phyloP scores from a whole-genome alignment of 192 early-diverging fungal genomes.

The Coemansia sp. region DNA sequence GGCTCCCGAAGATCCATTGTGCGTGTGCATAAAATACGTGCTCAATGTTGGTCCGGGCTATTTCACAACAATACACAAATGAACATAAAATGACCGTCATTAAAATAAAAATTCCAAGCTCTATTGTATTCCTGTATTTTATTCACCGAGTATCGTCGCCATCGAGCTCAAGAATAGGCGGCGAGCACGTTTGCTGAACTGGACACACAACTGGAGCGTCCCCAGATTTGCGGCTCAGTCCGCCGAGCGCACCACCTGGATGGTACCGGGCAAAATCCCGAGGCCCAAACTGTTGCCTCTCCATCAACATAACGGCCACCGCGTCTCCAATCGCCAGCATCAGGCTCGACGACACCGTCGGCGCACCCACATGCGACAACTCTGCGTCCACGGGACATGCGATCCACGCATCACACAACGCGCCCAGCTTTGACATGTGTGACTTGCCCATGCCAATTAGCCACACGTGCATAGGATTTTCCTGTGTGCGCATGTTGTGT shows the following conservation, averaged over 20 bases:
- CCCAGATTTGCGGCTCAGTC: background rate
- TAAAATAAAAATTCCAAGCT: too few species aligned
- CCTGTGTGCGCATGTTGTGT: background rate
- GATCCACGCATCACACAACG: constrained; percentile 45
- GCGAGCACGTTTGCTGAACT: too few species aligned
- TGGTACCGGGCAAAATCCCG: constrained; percentile 42
- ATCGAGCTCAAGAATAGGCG: too few species aligned
- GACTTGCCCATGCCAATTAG: constrained; percentile 36
- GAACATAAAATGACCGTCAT: too few species aligned
- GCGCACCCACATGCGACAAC: constrained; percentile 32
- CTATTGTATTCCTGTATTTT: too few species aligned
- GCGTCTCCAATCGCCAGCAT: constrained; percentile 47
- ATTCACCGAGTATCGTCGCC: too few species aligned
- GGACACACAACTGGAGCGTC: background rate
- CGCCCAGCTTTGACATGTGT: constrained; percentile 18
- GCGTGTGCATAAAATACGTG: too few species aligned
- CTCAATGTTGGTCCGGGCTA: too few species aligned
- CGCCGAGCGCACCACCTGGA: constrained; percentile 37
- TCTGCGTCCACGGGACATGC: constrained; percentile 22
- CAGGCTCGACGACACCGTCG: constrained; percentile 29
- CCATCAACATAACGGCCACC: constrained; percentile 34
- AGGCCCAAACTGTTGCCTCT: constrained; percentile 21
- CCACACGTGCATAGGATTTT: background rate
- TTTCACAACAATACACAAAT: too few species aligned
- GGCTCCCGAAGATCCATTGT: too few species aligned